These are phyloP conservation scores for Colletotrichum australisinense DNA, from an alignment of 2,329 filamentous ascomycete species.

Conservation along the genomic window DNA sequence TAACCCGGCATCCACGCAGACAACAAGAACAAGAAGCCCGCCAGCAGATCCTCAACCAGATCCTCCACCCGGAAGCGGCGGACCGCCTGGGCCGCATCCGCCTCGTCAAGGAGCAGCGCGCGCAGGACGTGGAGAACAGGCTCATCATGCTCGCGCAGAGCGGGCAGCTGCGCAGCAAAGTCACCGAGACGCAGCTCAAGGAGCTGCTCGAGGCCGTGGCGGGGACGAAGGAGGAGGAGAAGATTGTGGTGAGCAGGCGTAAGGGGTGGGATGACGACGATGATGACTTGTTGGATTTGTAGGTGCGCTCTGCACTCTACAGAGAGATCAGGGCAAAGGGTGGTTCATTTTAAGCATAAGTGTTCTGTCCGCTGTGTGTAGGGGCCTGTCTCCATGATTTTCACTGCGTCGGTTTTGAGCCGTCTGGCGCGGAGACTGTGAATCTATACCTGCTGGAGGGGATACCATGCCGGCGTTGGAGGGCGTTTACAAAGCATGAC, in stretches of 20 bases:
- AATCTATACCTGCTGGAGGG: not conserved
- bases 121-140: conserved; percentile 89
- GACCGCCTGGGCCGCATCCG: conserved; percentile 95
- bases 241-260: conserved; percentile 86
- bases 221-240: conserved; percentile 82
- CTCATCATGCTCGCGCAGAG: conserved; percentile 91
- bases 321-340: not conserved
- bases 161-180: conserved; percentile 87
- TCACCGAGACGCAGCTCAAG: conserved; percentile 94
- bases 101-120: conserved; percentile 93
- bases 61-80: conserved; percentile 92
- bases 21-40: conserved; percentile 74
- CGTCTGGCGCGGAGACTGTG: not conserved
- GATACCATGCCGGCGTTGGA: conserved; percentile 23
- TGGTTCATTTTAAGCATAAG: not conserved
- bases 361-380: not conserved
- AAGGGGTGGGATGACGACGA: conserved; percentile 90
- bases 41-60: conserved; percentile 84
- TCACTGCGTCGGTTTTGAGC: not conserved
- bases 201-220: conserved; percentile 87
- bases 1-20: conserved; percentile 42
- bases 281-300: conserved; percentile 77
- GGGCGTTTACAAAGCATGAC: conserved; percentile 29
- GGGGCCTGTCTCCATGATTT: not conserved
- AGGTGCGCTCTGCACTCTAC: not conserved